phyloP scores from a whole-genome alignment of 371 early-diverging fungal genomes.

The Blakeslea trispora region DNA sequence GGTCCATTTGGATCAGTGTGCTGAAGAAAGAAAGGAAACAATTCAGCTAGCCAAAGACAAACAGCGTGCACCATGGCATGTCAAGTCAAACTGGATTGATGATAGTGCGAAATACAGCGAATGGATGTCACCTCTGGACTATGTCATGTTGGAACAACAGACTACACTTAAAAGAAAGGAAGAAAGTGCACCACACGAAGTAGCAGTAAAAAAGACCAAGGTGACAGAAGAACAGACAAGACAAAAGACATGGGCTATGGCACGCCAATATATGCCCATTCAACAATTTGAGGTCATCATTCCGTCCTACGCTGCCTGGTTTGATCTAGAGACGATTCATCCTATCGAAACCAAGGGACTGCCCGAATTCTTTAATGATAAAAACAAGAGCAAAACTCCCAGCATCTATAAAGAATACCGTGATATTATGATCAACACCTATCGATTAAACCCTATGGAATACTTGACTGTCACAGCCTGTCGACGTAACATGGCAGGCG shows the following conservation, averaged over 20 bases:
- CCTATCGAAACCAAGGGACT: constrained; percentile 88
- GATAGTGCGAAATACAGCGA: constrained; percentile 73
- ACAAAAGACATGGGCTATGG: constrained; percentile 55
- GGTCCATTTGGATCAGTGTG: constrained; percentile 30
- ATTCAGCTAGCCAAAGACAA: constrained; percentile 14
- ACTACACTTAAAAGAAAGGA: constrained; percentile 8
- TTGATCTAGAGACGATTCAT: constrained; percentile 77
- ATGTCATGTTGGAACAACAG: constrained; percentile 27
- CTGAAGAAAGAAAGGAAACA: constrained; percentile 13
- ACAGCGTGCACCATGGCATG: constrained; percentile 59
- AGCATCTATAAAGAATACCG: constrained; percentile 93
- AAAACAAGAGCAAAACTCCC: constrained; percentile 91
- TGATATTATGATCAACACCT: constrained; percentile 96
- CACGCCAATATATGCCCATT: constrained; percentile 64
- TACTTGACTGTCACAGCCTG: constrained; percentile 97
- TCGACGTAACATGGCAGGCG: constrained; percentile 92
- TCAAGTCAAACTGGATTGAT: constrained; percentile 67
- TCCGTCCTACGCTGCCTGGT: constrained; percentile 96
- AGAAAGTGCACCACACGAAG: constrained; percentile 15
- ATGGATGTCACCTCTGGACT: constrained; percentile 77
- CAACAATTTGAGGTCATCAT: constrained; percentile 85
- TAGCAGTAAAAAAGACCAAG: constrained; percentile 21
- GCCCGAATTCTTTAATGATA: constrained; percentile 95
- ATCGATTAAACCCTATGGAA: constrained; percentile 90
- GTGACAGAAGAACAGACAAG: constrained; percentile 12